Percentiles rank a stretch among this genome's conserved stretches.
phyloP scores from a whole-genome alignment of 495 filamentous ascomycete species.

The Penicillium taxi region DNA sequence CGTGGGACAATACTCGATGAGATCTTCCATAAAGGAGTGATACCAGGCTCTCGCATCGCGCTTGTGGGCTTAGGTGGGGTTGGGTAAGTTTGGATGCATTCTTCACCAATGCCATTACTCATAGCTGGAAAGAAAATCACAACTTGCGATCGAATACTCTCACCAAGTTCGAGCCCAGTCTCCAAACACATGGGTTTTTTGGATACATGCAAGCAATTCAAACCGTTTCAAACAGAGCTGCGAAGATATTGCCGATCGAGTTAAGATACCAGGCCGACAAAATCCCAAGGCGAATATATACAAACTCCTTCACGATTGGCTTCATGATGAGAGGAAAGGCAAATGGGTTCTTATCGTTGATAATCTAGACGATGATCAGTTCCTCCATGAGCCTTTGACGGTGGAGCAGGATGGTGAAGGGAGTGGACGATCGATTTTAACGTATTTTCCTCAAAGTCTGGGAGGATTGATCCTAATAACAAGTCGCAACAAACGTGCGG shows the following conservation, averaged over 20 bases:
- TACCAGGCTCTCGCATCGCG: constrained; percentile 14
- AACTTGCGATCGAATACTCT: constrained; percentile 33
- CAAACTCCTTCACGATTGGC: constrained; percentile 31
- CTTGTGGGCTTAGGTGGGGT: constrained; percentile 29
- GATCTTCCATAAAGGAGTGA: constrained; percentile 15
- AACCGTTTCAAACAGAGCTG: constrained; percentile 34
- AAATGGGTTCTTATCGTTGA: constrained; percentile 9
- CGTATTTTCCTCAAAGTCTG: neutral
- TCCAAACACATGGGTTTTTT: constrained; percentile 43
- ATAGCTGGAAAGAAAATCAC: constrained; percentile 26
- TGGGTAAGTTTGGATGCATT: constrained; percentile 17
- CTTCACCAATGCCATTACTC: constrained; percentile 7
- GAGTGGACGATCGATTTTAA: neutral
- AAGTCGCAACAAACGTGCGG: constrained; percentile 21
- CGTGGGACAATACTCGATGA: constrained; percentile 17
- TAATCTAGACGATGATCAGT: constrained; percentile 11
- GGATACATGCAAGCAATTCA: constrained; percentile 36
- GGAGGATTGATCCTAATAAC: constrained; percentile 27
- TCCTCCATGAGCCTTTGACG: constrained; percentile 20
- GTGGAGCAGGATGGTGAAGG: neutral
- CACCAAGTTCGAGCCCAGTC: constrained; percentile 27
- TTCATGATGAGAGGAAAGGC: constrained; percentile 22
- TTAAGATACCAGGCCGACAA: constrained; percentile 27
- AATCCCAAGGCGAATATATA: constrained; percentile 35
- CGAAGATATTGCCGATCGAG: constrained; percentile 29